Base-by-base conservation (phyloP, 176 grass and related monocot species). In the Zea mays region DNA sequence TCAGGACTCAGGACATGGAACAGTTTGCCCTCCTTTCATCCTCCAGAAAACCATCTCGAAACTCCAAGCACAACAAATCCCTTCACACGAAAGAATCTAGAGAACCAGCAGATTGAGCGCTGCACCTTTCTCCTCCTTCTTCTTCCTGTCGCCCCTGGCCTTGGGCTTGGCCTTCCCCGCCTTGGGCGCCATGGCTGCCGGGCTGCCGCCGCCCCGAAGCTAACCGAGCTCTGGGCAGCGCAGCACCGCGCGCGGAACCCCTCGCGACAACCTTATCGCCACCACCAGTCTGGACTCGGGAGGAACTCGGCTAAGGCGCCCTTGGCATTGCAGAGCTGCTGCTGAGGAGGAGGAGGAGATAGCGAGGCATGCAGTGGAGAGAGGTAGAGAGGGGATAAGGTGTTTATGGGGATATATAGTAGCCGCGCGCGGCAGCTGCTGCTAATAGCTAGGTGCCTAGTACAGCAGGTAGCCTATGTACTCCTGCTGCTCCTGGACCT, bases 101-200 rank as follows among this genome's bases (percentile, higher is more conserved):
- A 27, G 27, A 27, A 27, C 3, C 9, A 8, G 36, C 5, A 55
- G 59, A 16, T 44, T 62, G 57, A 3, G 20, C 54, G 60, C 34
- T 65, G 36, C 80, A 97, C 94, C 94, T 97, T 92, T 97, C 62
- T 93, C 94, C 50, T 93, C 91, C 74, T 93, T 97, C 84, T 93
- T 97, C 88, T 93, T 97, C 94, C 86, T 97, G n/a, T 97, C 94
- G 2, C 89, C 91, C 83, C 92, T 97, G 55, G 82, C 79, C 82
- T 91, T 97, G 68, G 69, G 79, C 82, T 86, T 97, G n/a, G 91
- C 76, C 86, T 93, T 97, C 63, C 94, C 86, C 7, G 89, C 86
- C 82, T 93, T 97, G 82, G 91, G 94, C 80, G 94, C 91, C 94
- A 97, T 97, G 36, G 34, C 80, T 34, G 51, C 80, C 34, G n/a